Base-by-base conservation (phyloP, 139 green algal genomes). In the Axilococcus clingmanii region DNA sequence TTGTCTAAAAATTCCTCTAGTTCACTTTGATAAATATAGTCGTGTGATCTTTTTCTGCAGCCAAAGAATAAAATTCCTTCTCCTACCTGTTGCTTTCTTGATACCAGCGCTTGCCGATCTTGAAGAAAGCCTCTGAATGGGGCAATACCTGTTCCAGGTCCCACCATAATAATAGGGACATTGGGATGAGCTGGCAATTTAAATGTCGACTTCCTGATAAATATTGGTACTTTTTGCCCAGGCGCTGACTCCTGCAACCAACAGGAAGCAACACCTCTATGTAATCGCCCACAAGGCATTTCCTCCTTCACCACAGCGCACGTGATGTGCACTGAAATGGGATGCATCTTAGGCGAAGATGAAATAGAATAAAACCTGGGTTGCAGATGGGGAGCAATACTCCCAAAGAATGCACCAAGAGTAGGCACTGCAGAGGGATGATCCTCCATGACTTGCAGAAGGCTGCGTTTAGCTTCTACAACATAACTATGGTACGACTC, bases 91-190 rank as follows among this genome's bases (percentile, higher is more conserved):
- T 53, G 24, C 16, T 8, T 29, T 51, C 16, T n/a, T 11, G 32
- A 22, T 35, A 30, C 12, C 31, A 76, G 52, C 8, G 63, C 76
- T 15, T 71, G 60, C 0, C 88, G 66, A 46, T 94, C 83, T 76
- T 97, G 91, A 31, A 99, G 66, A 67, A 99, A 99, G 19, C 86
- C 92, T 5, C 92, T 64, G 76, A 98, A 99, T 24, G 92, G 92
- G 0, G 92, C 92, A 22, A 97, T 69, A 2, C 91, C 91, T 0
- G 91, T 98, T 61, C 91, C 91, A 0, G 91, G 91, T 4, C 91
- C 91, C 6, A 99, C 70, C 92, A 98, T 97, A 19, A 98, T 61
- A 19, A 99, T 45, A 0, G 92, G 90, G 34, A 56, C 54, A 4
- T 19, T 19, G 3, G 67, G 47, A 54, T 88, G 59, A 14, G 41